Evolutionary conservation across 78 protist species (phyloP).

Genomic region (Reticulomyxa filosa): DNA sequence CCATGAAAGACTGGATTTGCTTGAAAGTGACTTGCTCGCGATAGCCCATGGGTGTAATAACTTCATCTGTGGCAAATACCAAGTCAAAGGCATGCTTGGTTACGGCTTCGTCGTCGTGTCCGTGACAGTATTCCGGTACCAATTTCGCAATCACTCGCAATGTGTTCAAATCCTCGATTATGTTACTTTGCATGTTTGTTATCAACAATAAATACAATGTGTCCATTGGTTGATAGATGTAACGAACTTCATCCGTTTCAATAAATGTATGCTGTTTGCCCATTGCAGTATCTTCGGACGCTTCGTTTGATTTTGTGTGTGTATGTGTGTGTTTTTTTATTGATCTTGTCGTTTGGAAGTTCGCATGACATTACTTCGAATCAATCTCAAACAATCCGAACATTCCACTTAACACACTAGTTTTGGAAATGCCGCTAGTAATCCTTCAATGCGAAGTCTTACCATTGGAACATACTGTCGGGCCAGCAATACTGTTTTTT

Average conservation of each 20-base stretch:
- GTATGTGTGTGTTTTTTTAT: no score
- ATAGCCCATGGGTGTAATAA: conserved; percentile 39
- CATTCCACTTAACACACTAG: conserved; percentile 30
- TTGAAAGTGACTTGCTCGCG: background rate
- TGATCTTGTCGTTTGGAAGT: no score
- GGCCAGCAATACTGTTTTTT: conserved; percentile 56
- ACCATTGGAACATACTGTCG: conserved; percentile 77
- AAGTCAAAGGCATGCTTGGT: conserved; percentile 5
- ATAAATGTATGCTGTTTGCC: conserved; percentile 76
- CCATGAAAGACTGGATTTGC: no score
- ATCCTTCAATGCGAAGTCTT: conserved; percentile 73
- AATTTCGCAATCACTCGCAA: conserved; percentile 47
- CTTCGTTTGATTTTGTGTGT: no score
- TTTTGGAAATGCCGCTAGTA: conserved; percentile 76
- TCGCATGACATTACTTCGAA: no score
- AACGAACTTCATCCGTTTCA: conserved; percentile 64
- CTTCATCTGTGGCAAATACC: conserved; percentile 77
- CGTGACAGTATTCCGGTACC: conserved; percentile 11
- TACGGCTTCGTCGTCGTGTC: background rate
- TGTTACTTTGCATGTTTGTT: conserved; percentile 64
- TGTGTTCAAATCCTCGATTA: conserved; percentile 79
- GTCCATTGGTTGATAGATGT: conserved; percentile 88
- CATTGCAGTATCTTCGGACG: no score
- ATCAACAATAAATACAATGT: conserved; percentile 46
- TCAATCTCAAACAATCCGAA: no score